Base-by-base conservation (phyloP, 306 rosid genomes). In the Castanea mollissima region DNA sequence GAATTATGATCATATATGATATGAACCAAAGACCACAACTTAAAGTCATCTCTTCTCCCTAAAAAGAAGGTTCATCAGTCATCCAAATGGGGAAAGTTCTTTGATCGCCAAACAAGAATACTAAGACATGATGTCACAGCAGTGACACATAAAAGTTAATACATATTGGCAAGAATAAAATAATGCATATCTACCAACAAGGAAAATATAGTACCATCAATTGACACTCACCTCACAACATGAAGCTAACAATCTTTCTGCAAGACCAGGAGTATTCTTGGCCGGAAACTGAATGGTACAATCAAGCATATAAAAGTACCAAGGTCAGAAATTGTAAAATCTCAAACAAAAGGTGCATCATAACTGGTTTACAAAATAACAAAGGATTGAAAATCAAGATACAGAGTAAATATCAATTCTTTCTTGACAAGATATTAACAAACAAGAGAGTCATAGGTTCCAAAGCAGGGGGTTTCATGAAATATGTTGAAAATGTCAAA, bases 141-240 rank as follows among this genome's bases (percentile, higher is more conserved):
- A 3, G 35, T 34, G 52, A 77, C 62, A 31, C 55, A 68, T 35
- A 44, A 57, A 55, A 63, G 68, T 23, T n/a, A 69, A 68, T 25
- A 67, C 1, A 21, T 44, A 16, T 5, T 51, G 67, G 58, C 74
- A 56, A 75, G 46, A 70, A 78, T 16, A 75, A 46, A 49, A 73
- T 13, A 21, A 19, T 69, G 76, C 25, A 68, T 32, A 29, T 57
- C 18, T 76, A 74, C 31, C 59, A 57, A 38, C 41, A 65, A 16
- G 59, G n/a, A 76, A 20, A 79, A 44, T 54, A 44, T 20, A 52
- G 23, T 68, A 46, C 2, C 46, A 80, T 71, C 38, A 68, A 49
- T 32, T 63, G 54, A 78, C 79, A 78, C 92, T 79, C 69, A 95
- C 99, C 99, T 83, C 86, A 78, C 99, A 95, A 77, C 99, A 95